Conservation (phyloP, 192 early-diverging fungal species). For the Haplosporangium gracile region DNA sequence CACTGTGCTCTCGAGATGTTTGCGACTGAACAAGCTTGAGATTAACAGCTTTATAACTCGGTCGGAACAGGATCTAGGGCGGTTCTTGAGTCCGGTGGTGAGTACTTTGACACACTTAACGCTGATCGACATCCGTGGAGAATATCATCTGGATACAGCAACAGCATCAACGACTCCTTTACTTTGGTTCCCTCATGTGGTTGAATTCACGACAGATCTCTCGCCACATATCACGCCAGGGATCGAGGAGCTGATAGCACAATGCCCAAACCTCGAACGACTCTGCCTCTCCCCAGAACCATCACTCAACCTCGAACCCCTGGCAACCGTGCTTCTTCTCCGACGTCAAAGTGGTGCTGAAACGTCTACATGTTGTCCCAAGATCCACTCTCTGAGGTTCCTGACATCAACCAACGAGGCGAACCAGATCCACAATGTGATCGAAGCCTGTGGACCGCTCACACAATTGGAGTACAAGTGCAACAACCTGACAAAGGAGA, state of each 20-base stretch:
- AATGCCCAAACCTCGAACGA: background rate
- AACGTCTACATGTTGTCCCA: background rate
- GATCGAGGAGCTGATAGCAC: background rate
- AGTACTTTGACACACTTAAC: background rate
- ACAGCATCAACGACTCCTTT: background rate
- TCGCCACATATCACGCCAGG: background rate
- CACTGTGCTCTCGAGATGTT: background rate
- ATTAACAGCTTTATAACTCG: background rate
- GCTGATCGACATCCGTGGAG: background rate
- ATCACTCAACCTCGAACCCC: background rate
- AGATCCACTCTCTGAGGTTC: background rate
- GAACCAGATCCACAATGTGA: background rate
- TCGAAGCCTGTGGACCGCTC: background rate
- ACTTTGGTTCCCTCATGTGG: background rate
- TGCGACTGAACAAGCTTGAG: background rate
- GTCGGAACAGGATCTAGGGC: background rate
- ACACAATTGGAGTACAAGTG: background rate
- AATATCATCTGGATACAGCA: background rate
- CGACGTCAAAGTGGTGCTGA: background rate
- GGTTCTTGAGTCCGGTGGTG: background rate
- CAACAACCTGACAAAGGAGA: background rate
- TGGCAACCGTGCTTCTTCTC: background rate
- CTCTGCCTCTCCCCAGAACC: background rate
- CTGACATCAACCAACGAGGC: background rate
- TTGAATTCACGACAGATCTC: background rate